phyloP scores from a whole-genome alignment of 495 filamentous ascomycete species.

The Aspergillus diversus region DNA sequence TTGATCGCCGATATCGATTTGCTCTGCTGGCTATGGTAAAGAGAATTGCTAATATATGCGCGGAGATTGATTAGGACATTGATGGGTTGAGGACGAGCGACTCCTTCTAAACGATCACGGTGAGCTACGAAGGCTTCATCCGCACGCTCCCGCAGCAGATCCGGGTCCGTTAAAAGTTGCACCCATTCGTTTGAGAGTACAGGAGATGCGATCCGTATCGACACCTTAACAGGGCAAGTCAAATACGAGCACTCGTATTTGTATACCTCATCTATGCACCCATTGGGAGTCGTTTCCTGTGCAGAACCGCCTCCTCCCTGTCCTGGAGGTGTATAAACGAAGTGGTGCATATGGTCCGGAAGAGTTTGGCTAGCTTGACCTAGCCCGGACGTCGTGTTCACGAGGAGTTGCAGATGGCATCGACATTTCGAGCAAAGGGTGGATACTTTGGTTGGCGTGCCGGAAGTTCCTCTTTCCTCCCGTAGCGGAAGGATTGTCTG shows the following conservation, averaged over 20 bases:
- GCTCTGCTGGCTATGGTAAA: constrained; percentile 46
- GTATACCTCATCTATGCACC: constrained; percentile 44
- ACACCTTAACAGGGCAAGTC: constrained; percentile 58
- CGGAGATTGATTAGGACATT: constrained; percentile 59
- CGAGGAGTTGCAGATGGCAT: constrained; percentile 54
- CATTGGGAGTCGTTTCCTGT: constrained; percentile 35
- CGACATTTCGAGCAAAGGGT: constrained; percentile 61
- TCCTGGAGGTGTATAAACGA: constrained; percentile 45
- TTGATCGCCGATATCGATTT: constrained; percentile 67
- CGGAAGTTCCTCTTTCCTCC: constrained; percentile 39
- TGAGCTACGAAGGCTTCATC: constrained; percentile 56
- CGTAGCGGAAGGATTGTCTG: constrained; percentile 52
- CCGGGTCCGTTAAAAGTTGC: constrained; percentile 57
- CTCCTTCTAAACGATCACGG: constrained; percentile 60
- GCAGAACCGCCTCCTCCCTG: constrained; percentile 30
- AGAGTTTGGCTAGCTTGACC: constrained; percentile 20
- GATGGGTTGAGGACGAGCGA: constrained; percentile 48
- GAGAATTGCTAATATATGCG: constrained; percentile 64
- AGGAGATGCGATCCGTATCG: constrained; percentile 57
- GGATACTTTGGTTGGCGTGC: constrained; percentile 53
- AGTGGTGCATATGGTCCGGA: constrained; percentile 49
- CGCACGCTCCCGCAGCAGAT: constrained; percentile 55
- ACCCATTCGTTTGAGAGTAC: constrained; percentile 55
- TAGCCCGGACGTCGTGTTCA: constrained; percentile 42
- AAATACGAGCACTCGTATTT: constrained; percentile 64